Conservation (phyloP, 2,329 filamentous ascomycete genomes). For the Tolypocladium inflatum region DNA sequence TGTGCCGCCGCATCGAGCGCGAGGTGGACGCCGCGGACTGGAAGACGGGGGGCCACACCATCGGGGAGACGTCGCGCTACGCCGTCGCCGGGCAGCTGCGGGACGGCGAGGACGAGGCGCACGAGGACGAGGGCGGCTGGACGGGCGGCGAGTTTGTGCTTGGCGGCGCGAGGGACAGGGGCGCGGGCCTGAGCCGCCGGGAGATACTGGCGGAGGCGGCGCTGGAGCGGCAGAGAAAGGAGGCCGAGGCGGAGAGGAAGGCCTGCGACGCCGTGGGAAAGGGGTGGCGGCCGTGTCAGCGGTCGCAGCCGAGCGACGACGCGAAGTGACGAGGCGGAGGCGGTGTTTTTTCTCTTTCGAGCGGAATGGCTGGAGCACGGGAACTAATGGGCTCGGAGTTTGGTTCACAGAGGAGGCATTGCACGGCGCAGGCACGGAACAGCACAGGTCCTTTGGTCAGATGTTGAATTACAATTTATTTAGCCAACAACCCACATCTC, state of each 20-base stretch:
- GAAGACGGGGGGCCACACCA: constrained; percentile 56
- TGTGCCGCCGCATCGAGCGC: constrained; percentile 77
- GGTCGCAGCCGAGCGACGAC: constrained; percentile 13
- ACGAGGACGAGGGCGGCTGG: constrained; percentile 66
- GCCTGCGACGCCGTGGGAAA: constrained; percentile 19
- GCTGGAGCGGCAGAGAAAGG: constrained; percentile 22
- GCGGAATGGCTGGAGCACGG: not conserved
- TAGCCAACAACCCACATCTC: not conserved
- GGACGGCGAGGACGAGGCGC: constrained; percentile 40
- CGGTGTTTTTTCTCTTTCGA: not conserved
- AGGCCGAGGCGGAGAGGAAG: constrained; percentile 21
- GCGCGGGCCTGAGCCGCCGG: constrained; percentile 50
- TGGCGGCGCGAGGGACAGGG: constrained; percentile 40
- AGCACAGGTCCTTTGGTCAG: not conserved
- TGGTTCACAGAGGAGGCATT: not conserved
- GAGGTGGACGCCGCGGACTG: constrained; percentile 79
- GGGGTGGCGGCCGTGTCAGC: constrained; percentile 17
- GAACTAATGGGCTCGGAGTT: not conserved
- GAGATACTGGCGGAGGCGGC: constrained; percentile 58
- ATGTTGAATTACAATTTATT: not conserved
- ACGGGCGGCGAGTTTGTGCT: constrained; percentile 70
- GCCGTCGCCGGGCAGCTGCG: constrained; percentile 37
- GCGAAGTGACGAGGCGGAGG: constrained; percentile 8
- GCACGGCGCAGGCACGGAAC: not conserved
- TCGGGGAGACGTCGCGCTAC: constrained; percentile 55